Evolutionary conservation across 2,329 filamentous ascomycete species (phyloP).

Genomic region (Aspergillus eucalypticola): DNA sequence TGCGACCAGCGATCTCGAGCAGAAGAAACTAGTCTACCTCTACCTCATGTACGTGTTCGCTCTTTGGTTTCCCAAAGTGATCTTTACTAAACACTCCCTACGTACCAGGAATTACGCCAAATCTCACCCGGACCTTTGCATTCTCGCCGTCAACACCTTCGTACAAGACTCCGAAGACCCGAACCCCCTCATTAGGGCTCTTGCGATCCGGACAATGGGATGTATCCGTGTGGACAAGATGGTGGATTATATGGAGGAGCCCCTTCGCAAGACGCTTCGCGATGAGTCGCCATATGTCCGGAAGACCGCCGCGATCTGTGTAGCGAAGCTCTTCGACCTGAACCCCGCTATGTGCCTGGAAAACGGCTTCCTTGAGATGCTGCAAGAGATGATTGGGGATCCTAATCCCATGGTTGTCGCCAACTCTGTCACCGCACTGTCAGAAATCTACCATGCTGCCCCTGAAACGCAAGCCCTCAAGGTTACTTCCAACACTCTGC

Average conservation of each 20-base stretch:
- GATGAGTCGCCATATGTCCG: slow-evolving; percentile 98
- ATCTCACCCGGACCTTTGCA: slow-evolving; percentile 96
- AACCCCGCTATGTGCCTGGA: slow-evolving; percentile 92
- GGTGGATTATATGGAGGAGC: slow-evolving; percentile 99
- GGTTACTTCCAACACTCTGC: slow-evolving; percentile 78
- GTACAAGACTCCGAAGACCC: slow-evolving; percentile 99
- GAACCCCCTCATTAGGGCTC: slow-evolving; percentile 89
- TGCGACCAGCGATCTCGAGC: slow-evolving; percentile 87
- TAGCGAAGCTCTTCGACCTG: slow-evolving; percentile 95
- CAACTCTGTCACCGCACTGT: slow-evolving; percentile 90
- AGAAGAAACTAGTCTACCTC: slow-evolving; percentile 99
- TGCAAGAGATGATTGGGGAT: slow-evolving; percentile 95
- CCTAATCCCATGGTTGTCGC: slow-evolving; percentile 99
- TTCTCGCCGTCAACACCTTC: slow-evolving; percentile 97
- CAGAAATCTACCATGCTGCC: slow-evolving; percentile 85
- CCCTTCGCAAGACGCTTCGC: slow-evolving; percentile 87
- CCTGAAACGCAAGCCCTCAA: slow-evolving; percentile 86
- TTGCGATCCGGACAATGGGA: slow-evolving; percentile 97
- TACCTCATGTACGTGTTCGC: slow-evolving; percentile 77
- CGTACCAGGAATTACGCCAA: slow-evolving; percentile 91
- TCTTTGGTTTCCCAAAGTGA: neutral
- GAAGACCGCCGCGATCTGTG: slow-evolving; percentile 96
- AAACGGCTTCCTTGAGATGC: slow-evolving; percentile 88
- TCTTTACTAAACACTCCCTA: slow-evolving; percentile 22
- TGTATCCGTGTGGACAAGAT: slow-evolving; percentile 99